Base-by-base conservation (phyloP, 371 early-diverging fungal genomes). In the Mortierella sp. region DNA sequence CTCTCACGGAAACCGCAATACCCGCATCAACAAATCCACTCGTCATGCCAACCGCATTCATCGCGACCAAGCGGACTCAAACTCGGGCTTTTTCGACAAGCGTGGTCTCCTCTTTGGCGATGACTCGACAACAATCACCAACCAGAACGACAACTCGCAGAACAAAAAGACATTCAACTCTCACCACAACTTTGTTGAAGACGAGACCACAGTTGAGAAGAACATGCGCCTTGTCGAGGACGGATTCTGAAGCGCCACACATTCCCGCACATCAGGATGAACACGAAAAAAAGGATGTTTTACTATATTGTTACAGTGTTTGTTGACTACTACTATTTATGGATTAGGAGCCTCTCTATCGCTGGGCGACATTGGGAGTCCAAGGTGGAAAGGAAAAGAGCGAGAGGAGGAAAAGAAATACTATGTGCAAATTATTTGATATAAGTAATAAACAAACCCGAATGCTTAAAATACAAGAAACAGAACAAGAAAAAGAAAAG, bases 1-100 rank as follows among this genome's bases (percentile, higher is more conserved):
- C 38, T 80, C 84, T 16, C 77, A 80, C 21, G 73, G 72, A 34
- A 83, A 83, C 74, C 73, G 50, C 28, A 57, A 77, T 42, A 60
- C 34, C 34, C 52, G 14, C 11, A 70, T 70, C 68, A 47, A 65
- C 55, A 60, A 42, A 71, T 63, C 63, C 63, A 21, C 63, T 28
- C 26, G 42, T 5, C 42, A 38, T 5, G 5, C 42, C 42, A 38
- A 13, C 54, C 42, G 57, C 72, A 42, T 24, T 21, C 24, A 19
- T 3, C 68, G 42, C 31, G 11, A n/a, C 73, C 42, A 5, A 55
- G 38, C 13, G 1, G 50, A 45, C 44, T 42, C 44, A 6, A n/a
- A 48, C 9, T 47, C 50, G 63, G 44, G 55, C 45, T 77, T 54
- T 24, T 68, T 70, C 1, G 77, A 76, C 28, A 47, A 54, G 48